These are phyloP conservation scores for Globisporangium radiosum DNA, from an alignment of 352 stramenopile genomes.

Conservation along the genomic window DNA sequence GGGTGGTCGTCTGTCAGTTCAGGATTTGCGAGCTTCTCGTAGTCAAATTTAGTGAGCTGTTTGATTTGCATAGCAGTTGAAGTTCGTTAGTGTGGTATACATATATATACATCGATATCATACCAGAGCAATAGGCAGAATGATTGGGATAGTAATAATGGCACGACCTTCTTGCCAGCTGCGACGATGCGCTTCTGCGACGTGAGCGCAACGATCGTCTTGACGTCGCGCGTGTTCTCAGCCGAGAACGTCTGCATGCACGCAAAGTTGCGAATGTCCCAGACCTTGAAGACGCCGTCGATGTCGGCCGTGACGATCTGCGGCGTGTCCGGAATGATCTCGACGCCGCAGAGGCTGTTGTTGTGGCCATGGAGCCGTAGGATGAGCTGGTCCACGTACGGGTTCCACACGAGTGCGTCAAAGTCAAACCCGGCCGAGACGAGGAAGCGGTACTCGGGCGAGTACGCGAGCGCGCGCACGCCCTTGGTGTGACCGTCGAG, in stretches of 20 bases:
- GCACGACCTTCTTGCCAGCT: conserved; percentile 56
- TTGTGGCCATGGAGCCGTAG: conserved; percentile 81
- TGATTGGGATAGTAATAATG: background rate
- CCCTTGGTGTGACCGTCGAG: conserved; percentile 82
- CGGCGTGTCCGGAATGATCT: conserved; percentile 80
- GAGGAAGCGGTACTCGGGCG: conserved; percentile 80
- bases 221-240: conserved; percentile 64
- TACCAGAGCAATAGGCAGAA: background rate
- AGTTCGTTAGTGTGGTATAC: too few relatives aligned
- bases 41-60: conserved; percentile 77
- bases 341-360: conserved; percentile 78
- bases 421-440: conserved; percentile 87
- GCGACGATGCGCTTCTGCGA: conserved; percentile 74
- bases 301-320: conserved; percentile 86
- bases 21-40: conserved; percentile 82
- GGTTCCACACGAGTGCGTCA: conserved; percentile 86
- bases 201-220: conserved; percentile 62
- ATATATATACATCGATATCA: background rate
- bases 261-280: conserved; percentile 87
- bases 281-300: conserved; percentile 83
- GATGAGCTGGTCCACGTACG: conserved; percentile 87
- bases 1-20: conserved; percentile 82
- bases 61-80: background rate
- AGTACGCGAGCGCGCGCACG: conserved; percentile 75
- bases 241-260: conserved; percentile 86